Evolutionary conservation across 2,329 filamentous ascomycete genomes (phyloP).

Genomic region (Colletotrichum limetticola): DNA sequence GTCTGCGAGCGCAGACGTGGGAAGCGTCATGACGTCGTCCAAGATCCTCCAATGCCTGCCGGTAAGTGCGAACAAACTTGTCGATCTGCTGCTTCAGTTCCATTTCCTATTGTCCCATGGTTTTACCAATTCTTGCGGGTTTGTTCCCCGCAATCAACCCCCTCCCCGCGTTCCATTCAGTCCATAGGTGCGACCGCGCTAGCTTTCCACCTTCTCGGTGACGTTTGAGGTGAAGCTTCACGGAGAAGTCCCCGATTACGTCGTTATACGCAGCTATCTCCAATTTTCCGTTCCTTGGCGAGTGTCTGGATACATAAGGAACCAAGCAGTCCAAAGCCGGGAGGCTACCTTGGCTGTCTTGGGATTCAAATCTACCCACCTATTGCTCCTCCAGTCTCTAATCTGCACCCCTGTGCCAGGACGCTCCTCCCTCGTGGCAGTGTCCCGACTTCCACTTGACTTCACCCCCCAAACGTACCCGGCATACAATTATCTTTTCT

Average conservation of each 20-base stretch:
- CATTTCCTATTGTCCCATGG: neutral
- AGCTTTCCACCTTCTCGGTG: neutral
- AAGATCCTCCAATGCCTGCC: constrained; percentile 2
- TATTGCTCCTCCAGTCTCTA: neutral
- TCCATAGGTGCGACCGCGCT: constrained; percentile 4
- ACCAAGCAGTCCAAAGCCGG: constrained; percentile 10
- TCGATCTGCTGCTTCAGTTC: neutral
- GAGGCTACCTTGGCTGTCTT: constrained; percentile 17
- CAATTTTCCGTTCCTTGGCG: constrained; percentile 1
- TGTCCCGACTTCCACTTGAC: neutral
- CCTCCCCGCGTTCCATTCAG: neutral
- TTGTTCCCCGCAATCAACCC: neutral
- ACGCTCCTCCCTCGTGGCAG: neutral
- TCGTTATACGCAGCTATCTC: too few species aligned
- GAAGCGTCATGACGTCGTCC: constrained; percentile 13
- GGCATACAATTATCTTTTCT: neutral
- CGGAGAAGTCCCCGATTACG: constrained; percentile 2
- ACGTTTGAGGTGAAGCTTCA: neutral
- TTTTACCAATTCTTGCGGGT: neutral
- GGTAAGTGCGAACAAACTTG: neutral
- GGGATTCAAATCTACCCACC: neutral
- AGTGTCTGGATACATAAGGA: neutral
- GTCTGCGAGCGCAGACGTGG: neutral
- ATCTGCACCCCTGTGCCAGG: neutral
- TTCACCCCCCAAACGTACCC: neutral